A percentile compares a stretch with the other conserved stretches of the same genome.
phyloP scores from a whole-genome alignment of 495 filamentous ascomycete genomes.

The Aspergillus campestris region DNA sequence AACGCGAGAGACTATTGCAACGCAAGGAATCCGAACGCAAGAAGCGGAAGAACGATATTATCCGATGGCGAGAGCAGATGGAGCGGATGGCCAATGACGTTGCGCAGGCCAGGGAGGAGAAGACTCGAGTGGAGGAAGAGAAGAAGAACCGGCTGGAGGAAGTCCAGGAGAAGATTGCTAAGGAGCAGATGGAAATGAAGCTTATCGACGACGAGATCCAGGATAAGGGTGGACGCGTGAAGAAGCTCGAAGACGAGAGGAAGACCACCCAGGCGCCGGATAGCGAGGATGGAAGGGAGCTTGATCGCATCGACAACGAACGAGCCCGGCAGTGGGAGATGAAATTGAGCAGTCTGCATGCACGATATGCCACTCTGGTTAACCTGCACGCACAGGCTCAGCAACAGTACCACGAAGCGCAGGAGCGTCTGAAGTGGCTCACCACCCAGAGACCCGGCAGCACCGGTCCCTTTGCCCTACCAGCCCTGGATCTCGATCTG shows the following conservation, averaged over 20 bases:
- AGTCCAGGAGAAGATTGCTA: constrained; percentile 41
- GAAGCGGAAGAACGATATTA: constrained; percentile 52
- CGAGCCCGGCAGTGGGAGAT: constrained; percentile 49
- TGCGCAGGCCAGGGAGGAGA: constrained; percentile 40
- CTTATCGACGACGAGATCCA: constrained; percentile 54
- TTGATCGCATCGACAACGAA: constrained; percentile 46
- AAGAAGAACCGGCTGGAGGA: constrained; percentile 38
- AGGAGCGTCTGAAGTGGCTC: constrained; percentile 44
- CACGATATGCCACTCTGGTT: constrained; percentile 42
- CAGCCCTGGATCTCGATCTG: constrained; percentile 35
- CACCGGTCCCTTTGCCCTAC: constrained; percentile 36
- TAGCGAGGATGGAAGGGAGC: constrained; percentile 41
- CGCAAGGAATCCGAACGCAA: constrained; percentile 55
- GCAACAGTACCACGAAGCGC: constrained; percentile 44
- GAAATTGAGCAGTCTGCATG: constrained; percentile 39
- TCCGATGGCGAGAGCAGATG: constrained; percentile 49
- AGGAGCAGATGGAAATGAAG: constrained; percentile 46
- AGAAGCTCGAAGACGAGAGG: constrained; percentile 53
- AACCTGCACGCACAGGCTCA: constrained; percentile 39
- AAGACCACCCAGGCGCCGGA: constrained; percentile 39
- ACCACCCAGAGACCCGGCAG: constrained; percentile 34
- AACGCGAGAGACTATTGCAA: constrained; percentile 61
- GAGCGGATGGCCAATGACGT: constrained; percentile 40
- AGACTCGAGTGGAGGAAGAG: constrained; percentile 34
- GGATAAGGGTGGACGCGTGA: constrained; percentile 51